phyloP scores from a whole-genome alignment of 345 rosid species.

The Moricandia moricandioides region DNA sequence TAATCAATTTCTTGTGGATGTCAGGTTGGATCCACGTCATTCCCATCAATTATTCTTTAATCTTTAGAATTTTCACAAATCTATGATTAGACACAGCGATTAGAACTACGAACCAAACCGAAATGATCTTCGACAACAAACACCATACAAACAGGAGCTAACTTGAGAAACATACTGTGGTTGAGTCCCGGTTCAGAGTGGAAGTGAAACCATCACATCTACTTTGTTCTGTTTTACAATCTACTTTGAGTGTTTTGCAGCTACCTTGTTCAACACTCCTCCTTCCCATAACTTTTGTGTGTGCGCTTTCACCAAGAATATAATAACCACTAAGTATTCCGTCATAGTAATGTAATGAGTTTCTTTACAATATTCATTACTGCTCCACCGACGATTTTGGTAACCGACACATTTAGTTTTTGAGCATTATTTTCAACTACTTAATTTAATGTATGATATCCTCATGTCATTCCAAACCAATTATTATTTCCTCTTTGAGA shows the following conservation, averaged over 20 bases:
- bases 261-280: no score
- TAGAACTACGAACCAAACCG: slow-evolving; percentile 3
- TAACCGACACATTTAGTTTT: no score
- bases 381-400: no score
- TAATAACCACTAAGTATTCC: no score
- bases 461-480: background rate
- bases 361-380: no score
- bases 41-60: background rate
- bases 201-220: no score
- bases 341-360: no score
- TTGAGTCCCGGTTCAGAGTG: background rate
- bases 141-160: slow-evolving; percentile 69
- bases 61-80: background rate
- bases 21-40: background rate
- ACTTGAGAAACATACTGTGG: slow-evolving; percentile 41
- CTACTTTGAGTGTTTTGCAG: no score
- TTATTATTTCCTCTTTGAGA: background rate
- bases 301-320: no score
- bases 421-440: no score
- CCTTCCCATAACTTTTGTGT: no score
- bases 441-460: background rate
- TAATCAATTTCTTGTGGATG: background rate
- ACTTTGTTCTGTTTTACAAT: no score
- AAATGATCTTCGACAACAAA: background rate
- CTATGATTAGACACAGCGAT: background rate